phyloP scores from a whole-genome alignment of 2,329 filamentous ascomycete genomes.

The Hymenoscyphus fraxineus region DNA sequence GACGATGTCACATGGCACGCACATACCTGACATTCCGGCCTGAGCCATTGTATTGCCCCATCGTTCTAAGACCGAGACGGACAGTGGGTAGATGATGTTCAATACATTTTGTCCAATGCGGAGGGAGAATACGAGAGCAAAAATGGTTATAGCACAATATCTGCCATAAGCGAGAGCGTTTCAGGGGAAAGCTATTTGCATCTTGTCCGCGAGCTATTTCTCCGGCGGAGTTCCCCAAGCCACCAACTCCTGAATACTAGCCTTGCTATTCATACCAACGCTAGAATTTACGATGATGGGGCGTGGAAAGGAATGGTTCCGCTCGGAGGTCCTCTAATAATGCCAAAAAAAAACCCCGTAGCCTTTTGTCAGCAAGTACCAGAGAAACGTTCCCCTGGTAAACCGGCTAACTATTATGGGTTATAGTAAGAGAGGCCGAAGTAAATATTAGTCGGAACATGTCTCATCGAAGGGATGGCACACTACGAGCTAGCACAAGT shows the following conservation, averaged over 20 bases:
- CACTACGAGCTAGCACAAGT: neutral
- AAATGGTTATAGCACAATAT: neutral
- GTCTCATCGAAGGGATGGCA: neutral
- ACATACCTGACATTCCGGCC: constrained; percentile 7
- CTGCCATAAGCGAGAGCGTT: constrained; percentile 1
- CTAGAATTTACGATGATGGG: neutral
- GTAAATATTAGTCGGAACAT: neutral
- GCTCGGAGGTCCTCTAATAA: neutral
- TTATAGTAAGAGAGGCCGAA: neutral
- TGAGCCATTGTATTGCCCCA: constrained; percentile 1
- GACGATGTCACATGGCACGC: constrained; percentile 8
- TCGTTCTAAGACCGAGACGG: constrained; percentile 12
- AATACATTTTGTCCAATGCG: constrained; percentile 1
- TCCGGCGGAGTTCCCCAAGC: constrained; percentile 22
- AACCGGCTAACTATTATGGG: neutral
- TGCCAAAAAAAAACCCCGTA: neutral
- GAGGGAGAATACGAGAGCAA: constrained; percentile 4
- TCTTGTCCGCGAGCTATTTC: constrained; percentile 11
- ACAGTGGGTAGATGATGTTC: constrained; percentile 5
- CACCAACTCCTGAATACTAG: neutral
- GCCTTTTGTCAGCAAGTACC: neutral
- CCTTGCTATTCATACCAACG: neutral
- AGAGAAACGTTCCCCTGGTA: neutral
- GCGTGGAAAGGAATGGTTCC: neutral
- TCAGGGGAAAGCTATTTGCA: constrained; percentile 5